These are phyloP conservation scores for Lagenidium sp. DNA, from an alignment of 352 stramenopile genomes.

Conservation along the genomic window DNA sequence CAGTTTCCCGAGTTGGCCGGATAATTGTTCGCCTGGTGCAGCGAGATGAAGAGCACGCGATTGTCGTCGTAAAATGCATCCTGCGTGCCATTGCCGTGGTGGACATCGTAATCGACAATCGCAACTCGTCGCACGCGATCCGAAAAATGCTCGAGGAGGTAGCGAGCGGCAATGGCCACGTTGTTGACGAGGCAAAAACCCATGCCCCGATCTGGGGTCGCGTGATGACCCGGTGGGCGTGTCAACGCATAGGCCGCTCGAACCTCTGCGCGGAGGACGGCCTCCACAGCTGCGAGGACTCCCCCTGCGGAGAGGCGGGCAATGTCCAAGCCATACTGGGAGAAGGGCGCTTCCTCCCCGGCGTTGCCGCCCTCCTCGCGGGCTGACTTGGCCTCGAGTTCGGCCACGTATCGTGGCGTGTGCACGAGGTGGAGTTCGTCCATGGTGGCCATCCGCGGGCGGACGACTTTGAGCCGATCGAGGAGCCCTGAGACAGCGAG, in stretches of 20 bases:
- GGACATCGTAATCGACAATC: conserved; percentile 94
- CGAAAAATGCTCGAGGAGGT: conserved; percentile 46
- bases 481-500: conserved; percentile 66
- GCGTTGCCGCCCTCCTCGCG: conserved; percentile 53
- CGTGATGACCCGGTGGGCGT: conserved; percentile 67
- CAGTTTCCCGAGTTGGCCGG: conserved; percentile 36
- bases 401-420: conserved; percentile 36
- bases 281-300: conserved; percentile 45
- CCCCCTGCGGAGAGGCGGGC: conserved; percentile 60
- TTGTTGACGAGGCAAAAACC: conserved; percentile 74
- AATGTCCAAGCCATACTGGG: conserved; percentile 66
- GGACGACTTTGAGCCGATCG: conserved; percentile 23
- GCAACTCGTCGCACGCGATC: conserved; percentile 78
- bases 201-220: conserved; percentile 39
- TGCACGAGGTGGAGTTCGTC: conserved; percentile 52
- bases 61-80: conserved; percentile 81
- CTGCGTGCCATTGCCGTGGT: conserved; percentile 96
- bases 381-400: conserved; percentile 38
- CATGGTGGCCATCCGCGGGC: conserved; percentile 23
- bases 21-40: conserved; percentile 83
- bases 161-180: conserved; percentile 42
- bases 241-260: conserved; percentile 50
- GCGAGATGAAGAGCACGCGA: conserved; percentile 61
- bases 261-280: conserved; percentile 35
- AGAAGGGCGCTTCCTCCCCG: conserved; percentile 63